Base-by-base conservation (phyloP, 306 rosid genomes). In the Malus fusca region DNA sequence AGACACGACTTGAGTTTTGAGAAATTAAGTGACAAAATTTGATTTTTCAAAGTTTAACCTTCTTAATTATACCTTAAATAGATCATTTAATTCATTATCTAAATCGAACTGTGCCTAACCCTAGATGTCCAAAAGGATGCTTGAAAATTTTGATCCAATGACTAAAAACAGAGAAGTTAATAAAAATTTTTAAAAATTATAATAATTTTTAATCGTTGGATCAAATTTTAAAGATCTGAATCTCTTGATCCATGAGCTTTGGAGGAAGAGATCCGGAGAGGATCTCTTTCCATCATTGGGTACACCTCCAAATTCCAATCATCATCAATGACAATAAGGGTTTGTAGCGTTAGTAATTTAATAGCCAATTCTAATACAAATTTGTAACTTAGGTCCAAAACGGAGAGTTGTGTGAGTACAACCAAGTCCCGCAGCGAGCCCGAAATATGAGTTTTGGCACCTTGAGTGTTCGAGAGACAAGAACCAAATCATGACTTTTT, bases 381-480 rank as follows among this genome's bases (percentile, higher is more conserved):
- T 60, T 73, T 60, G 43, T 60, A 60, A 19, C 28, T 73, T 73
- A 60, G 77, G 42, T 42, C n/a, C 68, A 5, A 73, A 37, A 40
- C n/a, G 43, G 58, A 17, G 26, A 23, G 26, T 17, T 3, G 2
- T 1, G 53, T n/a, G 11, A 12, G 40, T 7, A 37, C 42, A 48
- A 30, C 63, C 51, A 33, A 55, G 60, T 22, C 48, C 65, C 15
- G 14, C 13, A 55, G 52, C 11, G 66, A 26, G 26, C 37, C 66
- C 25, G 68, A 72, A 59, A 66, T 6, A 0, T 17, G 40, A 37
- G 68, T 60, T 55, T 15, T 35, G 64, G 53, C 66, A 35, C 58
- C 25, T 73, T 25, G 58, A 25, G 68, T 60, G 77, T 61, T 62
- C 19, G 19, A 19, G 31, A 73, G 51, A 59, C 51, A 33, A 60